These are phyloP conservation scores for Aegle marmelos DNA, from an alignment of 345 rosid species.

Conservation along the genomic window DNA sequence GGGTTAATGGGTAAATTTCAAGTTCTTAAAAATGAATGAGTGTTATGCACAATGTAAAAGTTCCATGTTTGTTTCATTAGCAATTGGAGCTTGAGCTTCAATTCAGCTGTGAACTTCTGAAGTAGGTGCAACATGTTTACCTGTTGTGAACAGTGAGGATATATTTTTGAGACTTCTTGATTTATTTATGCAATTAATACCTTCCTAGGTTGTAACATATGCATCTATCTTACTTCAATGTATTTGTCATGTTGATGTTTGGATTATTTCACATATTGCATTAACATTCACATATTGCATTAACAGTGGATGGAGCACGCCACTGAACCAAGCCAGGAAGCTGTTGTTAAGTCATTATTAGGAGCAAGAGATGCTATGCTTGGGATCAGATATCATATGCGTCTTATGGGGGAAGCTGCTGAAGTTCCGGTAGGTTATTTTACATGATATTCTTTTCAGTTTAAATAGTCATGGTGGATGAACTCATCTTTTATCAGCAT, in stretches of 20 bases:
- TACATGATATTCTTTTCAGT: neutral
- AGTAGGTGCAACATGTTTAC: neutral
- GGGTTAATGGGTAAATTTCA: neutral
- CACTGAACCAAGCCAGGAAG: constrained; percentile 52
- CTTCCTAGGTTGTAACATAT: neutral
- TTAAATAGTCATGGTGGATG: neutral
- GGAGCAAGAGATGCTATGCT: constrained; percentile 79
- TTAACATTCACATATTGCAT: constrained; percentile 35
- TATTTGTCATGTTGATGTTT: constrained; percentile 5
- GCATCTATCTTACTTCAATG: neutral
- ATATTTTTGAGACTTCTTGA: neutral
- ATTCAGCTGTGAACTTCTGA: neutral
- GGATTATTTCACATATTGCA: constrained; percentile 17
- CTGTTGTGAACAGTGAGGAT: neutral
- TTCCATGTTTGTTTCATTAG: neutral
- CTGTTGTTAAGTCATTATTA: constrained; percentile 53
- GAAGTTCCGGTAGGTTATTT: constrained; percentile 63
- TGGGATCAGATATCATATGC: constrained; percentile 69
- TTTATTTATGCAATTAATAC: neutral
- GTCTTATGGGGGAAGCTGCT: constrained; percentile 85
- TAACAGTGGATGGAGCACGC: constrained; percentile 78
- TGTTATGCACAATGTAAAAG: neutral
- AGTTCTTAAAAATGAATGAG: neutral
- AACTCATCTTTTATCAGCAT: neutral
- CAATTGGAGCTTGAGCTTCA: neutral